Percentiles rank a stretch among this genome's conserved stretches.
These are phyloP conservation scores for Oropetium thomaeum DNA, from an alignment of 176 grass and related monocot genomes.

Conservation along the genomic window DNA sequence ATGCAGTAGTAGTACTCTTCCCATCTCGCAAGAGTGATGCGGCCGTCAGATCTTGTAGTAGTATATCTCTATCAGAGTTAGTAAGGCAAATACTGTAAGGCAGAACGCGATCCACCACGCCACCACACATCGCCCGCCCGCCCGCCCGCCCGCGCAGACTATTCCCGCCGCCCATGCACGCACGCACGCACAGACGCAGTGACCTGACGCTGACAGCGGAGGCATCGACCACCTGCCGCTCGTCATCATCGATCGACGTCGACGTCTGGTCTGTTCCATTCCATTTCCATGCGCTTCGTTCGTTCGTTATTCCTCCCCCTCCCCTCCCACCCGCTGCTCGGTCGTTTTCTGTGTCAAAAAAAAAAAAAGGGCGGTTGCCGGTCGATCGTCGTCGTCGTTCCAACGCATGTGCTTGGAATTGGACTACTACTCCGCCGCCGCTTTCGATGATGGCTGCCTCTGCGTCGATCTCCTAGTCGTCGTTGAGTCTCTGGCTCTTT, in stretches of 20 bases:
- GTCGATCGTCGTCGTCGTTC: not conserved
- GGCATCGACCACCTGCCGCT: not conserved
- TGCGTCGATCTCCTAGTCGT: too few species aligned
- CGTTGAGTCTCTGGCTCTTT: not conserved
- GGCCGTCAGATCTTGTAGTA: too few species aligned
- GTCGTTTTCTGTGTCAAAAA: not conserved
- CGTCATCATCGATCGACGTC: not conserved
- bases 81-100: too few species aligned
- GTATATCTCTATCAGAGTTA: too few species aligned
- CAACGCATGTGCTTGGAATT: conserved; percentile 36
- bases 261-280: not conserved
- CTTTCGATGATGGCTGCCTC: not conserved
- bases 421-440: not conserved
- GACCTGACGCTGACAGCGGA: not conserved
- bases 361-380: too few species aligned
- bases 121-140: not conserved
- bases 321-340: too few species aligned
- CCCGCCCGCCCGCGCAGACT: not conserved
- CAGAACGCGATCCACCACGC: not conserved
- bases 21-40: too few species aligned
- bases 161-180: not conserved
- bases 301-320: not conserved
- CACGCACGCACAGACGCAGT: not conserved
- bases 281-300: not conserved
- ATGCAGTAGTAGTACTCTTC: too few species aligned